Base-by-base conservation (phyloP, 805 yeast species). In the Ascoidea tarda region DNA sequence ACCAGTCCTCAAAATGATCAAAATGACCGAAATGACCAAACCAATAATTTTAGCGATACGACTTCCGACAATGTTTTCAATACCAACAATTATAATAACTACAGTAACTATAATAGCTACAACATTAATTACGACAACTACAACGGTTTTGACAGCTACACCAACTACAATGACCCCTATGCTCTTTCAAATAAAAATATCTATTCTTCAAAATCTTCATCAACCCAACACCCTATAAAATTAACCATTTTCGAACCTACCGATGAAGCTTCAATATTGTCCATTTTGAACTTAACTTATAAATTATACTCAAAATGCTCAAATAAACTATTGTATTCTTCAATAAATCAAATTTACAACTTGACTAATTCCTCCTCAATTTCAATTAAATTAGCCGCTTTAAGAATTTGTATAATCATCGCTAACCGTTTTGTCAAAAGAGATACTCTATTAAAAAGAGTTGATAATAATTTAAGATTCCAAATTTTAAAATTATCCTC, bases 151-250 rank as follows among this genome's bases (percentile, higher is more conserved):
- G 77, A 72, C 46, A 60, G 54, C 1, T 54, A 78, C 4, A 62
- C 82, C 32, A 64, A 74, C 0, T 68, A 82, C 1, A 70, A 87
- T 48, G 67, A 87, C 50, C 28, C 28, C 28, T 21, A 21, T 21
- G 28, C 28, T 21, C 28, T 21, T 21, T 21, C 28, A 21, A 21
- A 21, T 21, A 21, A 21, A 21, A 21, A 21, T 3, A 21, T 21
- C 28, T 21, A 21, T 21, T 21, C 28, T 21, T 21, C 28, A 21
- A 21, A 21, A 21, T 21, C 28, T 21, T 69, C 74, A 5, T 87
- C 86, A 61, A 75, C 91, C 0, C 71, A 75, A 42, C 65, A 55
- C 75, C 76, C 50, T 71, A 86, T 31, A 89, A 86, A 63, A 70
- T 81, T n/a, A 81, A 88, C 21, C 67, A 21, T 21, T 21, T 21